Base-by-base conservation (phyloP, 495 filamentous ascomycete genomes). In the Trichoderma reesei region DNA sequence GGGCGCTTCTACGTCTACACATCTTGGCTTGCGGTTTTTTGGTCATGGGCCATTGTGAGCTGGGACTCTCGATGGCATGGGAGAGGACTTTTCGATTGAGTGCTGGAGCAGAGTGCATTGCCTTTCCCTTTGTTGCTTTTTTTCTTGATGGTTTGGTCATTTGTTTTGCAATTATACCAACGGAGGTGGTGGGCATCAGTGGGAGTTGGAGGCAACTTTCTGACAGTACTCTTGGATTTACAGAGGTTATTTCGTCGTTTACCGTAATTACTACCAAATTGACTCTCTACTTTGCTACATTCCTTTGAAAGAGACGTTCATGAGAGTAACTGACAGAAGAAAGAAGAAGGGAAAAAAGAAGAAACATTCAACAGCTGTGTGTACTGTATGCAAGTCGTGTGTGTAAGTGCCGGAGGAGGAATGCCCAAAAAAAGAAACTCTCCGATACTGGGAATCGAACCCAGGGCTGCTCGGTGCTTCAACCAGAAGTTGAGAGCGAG, bases 381-480 rank as follows among this genome's bases (percentile, higher is more conserved):
- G n/a, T n/a, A n/a, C n/a, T n/a, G n/a, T n/a, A n/a, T n/a, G n/a
- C n/a, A n/a, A n/a, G n/a, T n/a, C n/a, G 41, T 3, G 41, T 11
- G 16, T 42, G 39, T 41, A n/a, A n/a, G 39, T 39, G 10, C 5
- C 37, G 37, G 37, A 34, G 34, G 18, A 33, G 1, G 18, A 8
- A n/a, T n/a, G n/a, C n/a, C n/a, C 51, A 56, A 56, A 56, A 56
- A 56, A 31, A 56, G 7, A 1, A 34, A 33, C 16, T 33, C 51
- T 56, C 51, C 51, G 51, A 56, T 56, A 56, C 51, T 56, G 51
- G 51, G 51, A 56, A 56, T 56, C 51, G 51, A 56, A 56, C 51
- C 51, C 51, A 56, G 51, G 51, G 51, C 51, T 56, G 51, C 51
- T 56, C 51, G 51, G 51, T 56, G n/a, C 44, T 48, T 48, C 44